Evolutionary conservation across 345 rosid genomes (phyloP).

Genomic region (Ailanthus altissimus): DNA sequence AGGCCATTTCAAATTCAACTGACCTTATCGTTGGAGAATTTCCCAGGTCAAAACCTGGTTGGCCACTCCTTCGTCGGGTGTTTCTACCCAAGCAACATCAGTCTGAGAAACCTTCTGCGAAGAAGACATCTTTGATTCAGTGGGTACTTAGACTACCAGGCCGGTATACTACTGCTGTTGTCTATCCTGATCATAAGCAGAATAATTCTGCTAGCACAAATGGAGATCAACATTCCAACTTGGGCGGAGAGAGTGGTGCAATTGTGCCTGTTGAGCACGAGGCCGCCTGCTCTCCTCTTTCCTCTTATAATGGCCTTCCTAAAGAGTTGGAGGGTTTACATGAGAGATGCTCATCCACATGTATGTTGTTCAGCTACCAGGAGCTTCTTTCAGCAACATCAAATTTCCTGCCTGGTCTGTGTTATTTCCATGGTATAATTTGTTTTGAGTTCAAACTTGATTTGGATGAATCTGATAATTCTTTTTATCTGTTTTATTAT

Average conservation of each 20-base stretch:
- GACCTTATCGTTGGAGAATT: conserved; percentile 22
- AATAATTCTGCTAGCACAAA: conserved; percentile 26
- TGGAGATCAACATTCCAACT: conserved; percentile 37
- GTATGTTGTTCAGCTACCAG: conserved; percentile 76
- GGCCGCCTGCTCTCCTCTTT: conserved; percentile 40
- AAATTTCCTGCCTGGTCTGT: conserved; percentile 67
- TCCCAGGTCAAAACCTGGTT: conserved; percentile 43
- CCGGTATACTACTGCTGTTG: conserved; percentile 53
- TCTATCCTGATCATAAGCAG: conserved; percentile 68
- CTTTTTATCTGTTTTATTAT: conserved; percentile 5
- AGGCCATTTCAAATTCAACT: conserved; percentile 29
- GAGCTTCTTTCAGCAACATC: conserved; percentile 75
- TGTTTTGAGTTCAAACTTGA: conserved; percentile 16
- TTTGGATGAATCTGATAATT: conserved; percentile 10
- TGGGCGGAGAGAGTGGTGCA: conserved; percentile 60
- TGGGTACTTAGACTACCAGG: conserved; percentile 53
- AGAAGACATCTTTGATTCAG: conserved; percentile 48
- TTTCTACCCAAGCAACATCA: conserved; percentile 36
- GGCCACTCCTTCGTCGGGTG: conserved; percentile 58
- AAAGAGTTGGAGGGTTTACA: conserved; percentile 65
- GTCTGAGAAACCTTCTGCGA: conserved; percentile 43
- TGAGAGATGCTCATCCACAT: conserved; percentile 71
- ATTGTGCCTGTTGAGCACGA: conserved; percentile 47
- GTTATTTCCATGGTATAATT: conserved; percentile 16
- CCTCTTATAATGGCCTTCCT: conserved; percentile 47